phyloP scores from a whole-genome alignment of 2,329 filamentous ascomycete genomes.

The Arthrobotrys megalospora region DNA sequence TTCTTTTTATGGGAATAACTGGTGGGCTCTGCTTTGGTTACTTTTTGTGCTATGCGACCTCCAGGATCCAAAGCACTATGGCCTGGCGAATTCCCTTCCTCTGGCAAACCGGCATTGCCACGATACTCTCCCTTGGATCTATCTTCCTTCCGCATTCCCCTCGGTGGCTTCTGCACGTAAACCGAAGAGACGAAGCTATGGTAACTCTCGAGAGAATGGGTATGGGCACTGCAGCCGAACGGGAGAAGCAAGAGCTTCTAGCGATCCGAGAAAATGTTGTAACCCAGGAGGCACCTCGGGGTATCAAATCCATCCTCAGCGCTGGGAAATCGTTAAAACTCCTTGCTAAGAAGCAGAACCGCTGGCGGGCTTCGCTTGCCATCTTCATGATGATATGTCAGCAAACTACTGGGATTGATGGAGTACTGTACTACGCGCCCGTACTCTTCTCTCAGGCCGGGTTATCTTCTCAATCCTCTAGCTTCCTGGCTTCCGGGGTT shows the following conservation, averaged over 20 bases:
- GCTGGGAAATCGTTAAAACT: constrained; percentile 49
- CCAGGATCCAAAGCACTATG: constrained; percentile 69
- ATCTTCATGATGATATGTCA: constrained; percentile 75
- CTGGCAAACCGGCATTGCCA: constrained; percentile 69
- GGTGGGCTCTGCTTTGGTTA: constrained; percentile 73
- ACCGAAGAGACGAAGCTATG: constrained; percentile 68
- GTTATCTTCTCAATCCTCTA: constrained; percentile 71
- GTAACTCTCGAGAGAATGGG: constrained; percentile 66
- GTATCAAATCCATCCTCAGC: constrained; percentile 54
- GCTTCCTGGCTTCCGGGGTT: constrained; percentile 75
- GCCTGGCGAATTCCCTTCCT: constrained; percentile 75
- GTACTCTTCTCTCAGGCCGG: constrained; percentile 75
- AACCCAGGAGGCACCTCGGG: constrained; percentile 62
- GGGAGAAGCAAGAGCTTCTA: constrained; percentile 71
- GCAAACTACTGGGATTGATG: constrained; percentile 76
- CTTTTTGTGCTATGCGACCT: constrained; percentile 75
- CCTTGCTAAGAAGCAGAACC: constrained; percentile 67
- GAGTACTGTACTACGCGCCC: constrained; percentile 76
- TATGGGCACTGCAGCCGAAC: constrained; percentile 69
- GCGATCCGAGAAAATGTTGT: constrained; percentile 61
- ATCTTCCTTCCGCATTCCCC: constrained; percentile 72
- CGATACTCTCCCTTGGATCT: constrained; percentile 68
- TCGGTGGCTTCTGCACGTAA: constrained; percentile 73
- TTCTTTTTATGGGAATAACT: constrained; percentile 72
- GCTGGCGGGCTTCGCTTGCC: constrained; percentile 71